Percentiles rank a stretch among this genome's conserved stretches.
Conservation (phyloP, 805 yeast genomes). For the Middelhovenomyces tepae region DNA sequence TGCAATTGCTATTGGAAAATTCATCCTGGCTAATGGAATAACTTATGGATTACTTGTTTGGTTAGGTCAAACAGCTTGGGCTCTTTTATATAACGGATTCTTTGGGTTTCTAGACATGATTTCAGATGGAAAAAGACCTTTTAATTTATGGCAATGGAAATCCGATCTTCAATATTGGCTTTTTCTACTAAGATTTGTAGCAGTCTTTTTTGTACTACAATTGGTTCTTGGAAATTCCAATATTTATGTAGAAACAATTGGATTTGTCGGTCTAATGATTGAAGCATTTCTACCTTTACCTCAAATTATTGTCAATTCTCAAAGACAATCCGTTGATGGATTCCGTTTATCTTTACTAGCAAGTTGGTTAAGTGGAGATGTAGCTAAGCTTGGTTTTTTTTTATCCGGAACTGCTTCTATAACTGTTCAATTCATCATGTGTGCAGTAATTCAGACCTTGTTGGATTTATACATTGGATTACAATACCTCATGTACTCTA, state of each 20-base stretch:
- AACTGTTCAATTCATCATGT: constrained; percentile 21
- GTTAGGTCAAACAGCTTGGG: too few relatives aligned
- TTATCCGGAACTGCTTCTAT: constrained; percentile 10
- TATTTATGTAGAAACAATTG: constrained; percentile 44
- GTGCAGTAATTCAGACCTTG: constrained; percentile 18
- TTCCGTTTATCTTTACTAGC: constrained; percentile 66
- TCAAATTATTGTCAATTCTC: constrained; percentile 68
- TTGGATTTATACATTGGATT: constrained; percentile 20
- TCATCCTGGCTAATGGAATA: too few relatives aligned
- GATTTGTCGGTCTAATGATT: constrained; percentile 56
- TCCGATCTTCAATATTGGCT: constrained; percentile 50
- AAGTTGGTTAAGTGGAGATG: constrained; percentile 87
- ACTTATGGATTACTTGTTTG: background rate
- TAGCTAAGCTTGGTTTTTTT: constrained; percentile 41
- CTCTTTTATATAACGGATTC: too few relatives aligned
- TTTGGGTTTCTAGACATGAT: constrained; percentile 25
- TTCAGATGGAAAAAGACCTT: constrained; percentile 28
- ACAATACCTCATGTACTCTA: constrained; percentile 20
- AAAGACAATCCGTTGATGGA: constrained; percentile 67
- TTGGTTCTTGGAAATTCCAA: constrained; percentile 29
- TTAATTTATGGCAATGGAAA: constrained; percentile 82
- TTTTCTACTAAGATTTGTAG: constrained; percentile 43
- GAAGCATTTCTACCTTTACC: constrained; percentile 31
- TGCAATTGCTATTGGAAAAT: too few relatives aligned
- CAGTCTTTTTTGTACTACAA: constrained; percentile 35